A percentile compares a stretch with the other conserved stretches of the same genome.
Evolutionary conservation across 305 asterid genomes (phyloP).

Genomic region (Rubia balearica): DNA sequence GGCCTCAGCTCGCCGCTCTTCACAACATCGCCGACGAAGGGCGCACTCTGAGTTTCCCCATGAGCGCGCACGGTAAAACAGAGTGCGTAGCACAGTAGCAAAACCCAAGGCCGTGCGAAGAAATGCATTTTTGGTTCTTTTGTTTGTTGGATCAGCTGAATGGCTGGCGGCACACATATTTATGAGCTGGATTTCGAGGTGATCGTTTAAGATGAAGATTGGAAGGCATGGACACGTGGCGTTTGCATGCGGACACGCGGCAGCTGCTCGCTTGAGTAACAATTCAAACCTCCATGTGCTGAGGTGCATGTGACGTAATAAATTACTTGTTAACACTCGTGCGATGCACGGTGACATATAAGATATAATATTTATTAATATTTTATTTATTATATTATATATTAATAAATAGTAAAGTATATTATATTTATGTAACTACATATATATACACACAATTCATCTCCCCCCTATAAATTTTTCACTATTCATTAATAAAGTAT

Average conservation of each 20-base stretch:
- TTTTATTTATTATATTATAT: too few relatives aligned
- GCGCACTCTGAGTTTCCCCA: slow-evolving; percentile 2
- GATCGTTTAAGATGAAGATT: slow-evolving; percentile 2
- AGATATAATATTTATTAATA: too few relatives aligned
- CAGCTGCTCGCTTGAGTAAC: background rate
- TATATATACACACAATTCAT: too few relatives aligned
- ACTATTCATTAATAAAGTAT: too few relatives aligned
- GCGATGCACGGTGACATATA: too few relatives aligned
- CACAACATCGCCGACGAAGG: slow-evolving; percentile 29
- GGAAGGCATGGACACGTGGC: slow-evolving; percentile 35
- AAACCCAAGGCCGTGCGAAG: background rate
- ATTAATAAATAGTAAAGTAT: too few relatives aligned
- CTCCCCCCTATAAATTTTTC: too few relatives aligned
- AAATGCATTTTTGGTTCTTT: background rate
- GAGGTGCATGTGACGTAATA: background rate
- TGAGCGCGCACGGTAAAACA: background rate
- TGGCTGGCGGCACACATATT: background rate
- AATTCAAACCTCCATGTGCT: background rate
- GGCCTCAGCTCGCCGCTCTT: slow-evolving; percentile 32
- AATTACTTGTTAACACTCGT: too few relatives aligned
- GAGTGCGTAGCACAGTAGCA: background rate
- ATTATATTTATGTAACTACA: too few relatives aligned
- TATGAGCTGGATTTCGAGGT: background rate
- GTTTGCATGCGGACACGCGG: slow-evolving; percentile 40
- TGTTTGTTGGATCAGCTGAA: background rate